Base-by-base conservation (phyloP, 2,329 filamentous ascomycete species). In the Sporothrix dimorphospora region DNA sequence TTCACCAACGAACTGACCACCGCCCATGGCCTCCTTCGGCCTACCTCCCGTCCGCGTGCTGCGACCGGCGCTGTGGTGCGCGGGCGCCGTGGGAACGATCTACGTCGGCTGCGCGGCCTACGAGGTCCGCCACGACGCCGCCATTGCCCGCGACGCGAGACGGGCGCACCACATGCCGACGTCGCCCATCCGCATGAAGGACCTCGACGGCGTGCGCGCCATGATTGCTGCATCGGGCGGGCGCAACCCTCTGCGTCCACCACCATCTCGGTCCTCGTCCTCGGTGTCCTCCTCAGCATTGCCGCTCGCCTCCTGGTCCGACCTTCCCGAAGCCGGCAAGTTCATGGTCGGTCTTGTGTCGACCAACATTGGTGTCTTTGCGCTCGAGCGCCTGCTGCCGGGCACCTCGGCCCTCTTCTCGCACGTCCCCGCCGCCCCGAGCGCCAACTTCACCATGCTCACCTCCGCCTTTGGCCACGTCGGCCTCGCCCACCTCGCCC, bases 391-490 rank as follows among this genome's bases (percentile, higher is more conserved):
- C 59, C 21, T 74, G 34, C 40, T 74, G 6, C 76, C 77, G 5
- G 19, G n/a, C 1, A 30, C 70, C 7, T 53, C 71, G 4, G n/a
- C 59, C 47, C 57, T 69, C n/a, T 75, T 77, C n/a, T 73, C 75
- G 14, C 76, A 77, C 71, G 30, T 75, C 47, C 74, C 76, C 1
- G 73, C 72, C 1, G 63, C 59, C 3, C 16, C 40, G 3, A 49
- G 67, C 40, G 14, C 24, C 55, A 73, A 76, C 71, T 76, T 75
- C n/a, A 79, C 77, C 5, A 47, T 79, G 34, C 72, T 81, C 30
- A 78, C 77, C 1, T 77, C 77, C n/a, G 75, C 76, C 0, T 80
- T 81, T 70, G 76, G 77, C 34, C 79, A 81, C 66, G 72, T 61
- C 8, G 77, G 75, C 30, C 14, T 75, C 1, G 1, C 74, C 0